Evolutionary conservation across 2,329 filamentous ascomycete genomes (phyloP).

Genomic region (Colletotrichum sp.): DNA sequence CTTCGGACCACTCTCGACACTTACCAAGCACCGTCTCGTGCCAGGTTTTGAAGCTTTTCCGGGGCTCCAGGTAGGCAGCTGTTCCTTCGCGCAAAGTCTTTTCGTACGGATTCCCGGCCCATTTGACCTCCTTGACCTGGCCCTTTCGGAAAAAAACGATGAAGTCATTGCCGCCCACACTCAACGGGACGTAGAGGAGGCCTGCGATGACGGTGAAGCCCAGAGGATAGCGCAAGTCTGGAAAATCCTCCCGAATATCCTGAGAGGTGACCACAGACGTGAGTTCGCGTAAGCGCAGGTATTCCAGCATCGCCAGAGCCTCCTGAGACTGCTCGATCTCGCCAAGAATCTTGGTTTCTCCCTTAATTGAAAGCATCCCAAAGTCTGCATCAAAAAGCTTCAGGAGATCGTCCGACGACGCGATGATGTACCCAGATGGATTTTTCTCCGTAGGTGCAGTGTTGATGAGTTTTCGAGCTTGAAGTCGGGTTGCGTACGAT

Average conservation of each 20-base stretch:
- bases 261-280: constrained; percentile 80
- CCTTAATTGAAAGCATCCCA: constrained; percentile 81
- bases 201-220: constrained; percentile 82
- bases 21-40: constrained; percentile 81
- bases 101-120: constrained; percentile 87
- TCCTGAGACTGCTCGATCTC: constrained; percentile 79
- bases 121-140: constrained; percentile 78
- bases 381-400: constrained; percentile 88
- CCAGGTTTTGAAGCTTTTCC: constrained; percentile 82
- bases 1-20: constrained; percentile 86
- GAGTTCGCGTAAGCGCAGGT: constrained; percentile 76
- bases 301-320: constrained; percentile 83
- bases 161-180: constrained; percentile 78
- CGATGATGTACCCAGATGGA: constrained; percentile 88
- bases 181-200: constrained; percentile 81
- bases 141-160: constrained; percentile 89
- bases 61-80: constrained; percentile 75
- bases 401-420: constrained; percentile 84
- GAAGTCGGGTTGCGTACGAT: constrained; percentile 83
- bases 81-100: constrained; percentile 77
- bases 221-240: constrained; percentile 78
- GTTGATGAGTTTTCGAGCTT: constrained; percentile 88
- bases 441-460: constrained; percentile 82
- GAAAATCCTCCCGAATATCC: constrained; percentile 78
- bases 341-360: constrained; percentile 89